Base-by-base conservation (phyloP, 2,329 filamentous ascomycete species). In the Ustulina deusta region DNA sequence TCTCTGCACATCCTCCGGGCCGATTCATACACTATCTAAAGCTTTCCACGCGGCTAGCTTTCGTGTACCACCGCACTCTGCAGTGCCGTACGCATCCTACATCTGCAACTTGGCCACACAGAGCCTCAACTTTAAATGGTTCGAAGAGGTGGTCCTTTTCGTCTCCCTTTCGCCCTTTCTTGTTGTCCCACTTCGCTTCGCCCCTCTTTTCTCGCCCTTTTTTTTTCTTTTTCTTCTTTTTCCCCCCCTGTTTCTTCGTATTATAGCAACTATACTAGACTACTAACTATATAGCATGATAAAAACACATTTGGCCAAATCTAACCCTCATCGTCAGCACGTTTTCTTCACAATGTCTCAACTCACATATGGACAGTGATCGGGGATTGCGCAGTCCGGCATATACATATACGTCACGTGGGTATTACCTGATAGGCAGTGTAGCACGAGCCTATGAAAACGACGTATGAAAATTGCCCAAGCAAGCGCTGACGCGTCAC, bases 401-500 rank as follows among this genome's bases (percentile, higher is more conserved):
- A 51, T 51, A 34, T 42, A 61, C 63, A 51, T 51, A 34, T 42
- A 32, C 46, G 36, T 62, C 63, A 66, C 58, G 44, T 66, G 63
- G 52, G 46, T 52, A 13, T 34, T 61, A 27, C 25, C 9, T 44
- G 54, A 29, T 25, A 17, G 29, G 34, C 58, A 58, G 52, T 22
- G 46, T 40, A 15, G 36, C 36, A 13, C 32, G 22, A 44, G 13
- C 20, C 46, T 56, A 42, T 29, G 6, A 36, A 20, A 42, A 15
- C 17, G 38, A 22, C 51, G 36, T 56, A 58, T 58, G 36, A 56
- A 59, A 63, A 46, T 20, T 20, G 57, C 29, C 55, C 54, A 58
- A 68, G 67, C 71, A 70, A 71, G 69, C 69, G 74, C 70, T 76
- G 75, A 74, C 75, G 75, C 75, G 75, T 75, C 75, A 71, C 61